A percentile compares a stretch with the other conserved stretches of the same genome.
Conservation (phyloP, 192 early-diverging fungal species). For the Backusella morwellensis region DNA sequence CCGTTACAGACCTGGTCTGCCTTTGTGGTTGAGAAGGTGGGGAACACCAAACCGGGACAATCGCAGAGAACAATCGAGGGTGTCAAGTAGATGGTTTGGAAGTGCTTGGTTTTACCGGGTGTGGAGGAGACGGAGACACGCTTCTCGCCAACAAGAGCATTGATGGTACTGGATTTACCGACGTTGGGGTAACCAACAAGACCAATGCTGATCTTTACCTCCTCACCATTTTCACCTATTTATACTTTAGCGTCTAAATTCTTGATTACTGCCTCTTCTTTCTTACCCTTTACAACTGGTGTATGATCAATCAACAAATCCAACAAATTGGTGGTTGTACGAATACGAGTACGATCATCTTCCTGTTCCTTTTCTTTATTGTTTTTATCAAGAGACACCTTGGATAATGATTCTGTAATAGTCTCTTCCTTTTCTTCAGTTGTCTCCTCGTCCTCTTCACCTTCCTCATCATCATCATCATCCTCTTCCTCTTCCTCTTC, state of each 20-base stretch:
- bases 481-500: slow-evolving; percentile 29
- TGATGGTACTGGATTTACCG: slow-evolving; percentile 98
- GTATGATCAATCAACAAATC: slow-evolving; percentile 50
- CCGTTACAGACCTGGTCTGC: slow-evolving; percentile 99
- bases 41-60: slow-evolving; percentile 99
- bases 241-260: neutral
- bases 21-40: slow-evolving; percentile 96
- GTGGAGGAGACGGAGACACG: slow-evolving; percentile 94
- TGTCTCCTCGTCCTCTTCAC: slow-evolving; percentile 25
- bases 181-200: slow-evolving; percentile 99
- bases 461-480: slow-evolving; percentile 27
- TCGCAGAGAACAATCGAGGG: slow-evolving; percentile 89
- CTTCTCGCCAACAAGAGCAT: slow-evolving; percentile 93
- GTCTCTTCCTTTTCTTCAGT: slow-evolving; percentile 31
- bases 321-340: slow-evolving; percentile 49
- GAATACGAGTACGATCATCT: slow-evolving; percentile 51
- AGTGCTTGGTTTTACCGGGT: slow-evolving; percentile 99
- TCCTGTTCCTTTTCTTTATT: slow-evolving; percentile 42
- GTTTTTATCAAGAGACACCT: slow-evolving; percentile 32
- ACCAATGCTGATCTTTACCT: slow-evolving; percentile 72
- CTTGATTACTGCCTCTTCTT: neutral
- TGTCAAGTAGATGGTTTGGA: slow-evolving; percentile 96
- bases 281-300: slow-evolving; percentile 39
- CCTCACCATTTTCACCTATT: slow-evolving; percentile 35
- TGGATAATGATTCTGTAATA: slow-evolving; percentile 20